Evolutionary conservation across 768 basidiomycete genomes (phyloP), one percentile per base, ranked within the genome.

Genomic region (Hypholoma fasciculare): DNA sequence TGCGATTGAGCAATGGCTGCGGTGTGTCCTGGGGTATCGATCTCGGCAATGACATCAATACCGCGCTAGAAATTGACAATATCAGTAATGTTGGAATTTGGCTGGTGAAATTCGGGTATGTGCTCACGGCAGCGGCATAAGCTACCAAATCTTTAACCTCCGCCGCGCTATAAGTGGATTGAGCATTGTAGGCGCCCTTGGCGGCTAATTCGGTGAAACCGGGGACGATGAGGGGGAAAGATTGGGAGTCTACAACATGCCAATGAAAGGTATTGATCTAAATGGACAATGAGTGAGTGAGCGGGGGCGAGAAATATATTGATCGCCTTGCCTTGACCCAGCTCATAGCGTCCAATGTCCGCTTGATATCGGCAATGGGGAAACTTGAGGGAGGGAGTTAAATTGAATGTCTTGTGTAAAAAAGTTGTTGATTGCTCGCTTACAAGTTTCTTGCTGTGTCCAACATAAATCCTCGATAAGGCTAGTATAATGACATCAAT

Each of bases 21-120:
- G 1, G 92, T 92, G 68, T 95, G 94, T 0, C 93, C 94, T 0
- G 93, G 94, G 4, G 85, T 90, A 71, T 94, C 93, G 48, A 94
- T 81, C 74, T 94, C 86, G 74, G 65, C 81, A 50, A 92, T 67
- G 7, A 93, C 82, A 50, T 92, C 89, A 48, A 94, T 89, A 6
- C 91, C 92, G 13, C 83, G 82, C 88, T 86, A 56, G 20, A 55
- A 1, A 34, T 56, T 46, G 16, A 16, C 26, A 13, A 46, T n/a
- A 42, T 11, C 43, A 13, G 2, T 12, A 23, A 20, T 34, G 30
- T 9, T 13, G 6, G 20, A 8, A 23, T 1, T 4, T 13, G 2
- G 13, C 16, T 17, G 11, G 26, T 16, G 37, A 16, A 14, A 7
- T 19, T 7, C 14, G 52, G 16, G 8, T 52, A 23, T 26, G 30